Base-by-base conservation (phyloP, 495 filamentous ascomycete species). In the Trichoderma gamsii region DNA sequence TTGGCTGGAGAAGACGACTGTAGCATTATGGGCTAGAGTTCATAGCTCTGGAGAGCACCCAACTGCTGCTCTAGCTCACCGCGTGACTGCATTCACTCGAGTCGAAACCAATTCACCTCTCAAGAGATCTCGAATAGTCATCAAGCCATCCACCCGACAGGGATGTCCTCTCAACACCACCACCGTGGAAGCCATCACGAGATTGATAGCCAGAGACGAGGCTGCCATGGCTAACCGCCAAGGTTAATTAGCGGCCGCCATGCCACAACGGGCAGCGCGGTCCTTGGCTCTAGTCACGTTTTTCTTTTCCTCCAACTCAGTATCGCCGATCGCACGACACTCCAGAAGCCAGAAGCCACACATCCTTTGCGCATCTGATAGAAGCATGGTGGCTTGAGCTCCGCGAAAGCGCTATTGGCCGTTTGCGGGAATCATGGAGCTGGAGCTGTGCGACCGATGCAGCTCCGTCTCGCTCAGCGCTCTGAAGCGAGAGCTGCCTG, bases 371-470 rank as follows among this genome's bases (percentile, higher is more conserved):
- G 35, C 35, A 38, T 49, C 44, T 21, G 56, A 61, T 61, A 61
- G 25, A 61, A 61, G 56, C 56, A 61, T 61, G 23, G 56, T 61
- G 56, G 56, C 56, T 29, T 61, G 56, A 15, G 56, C 4, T 61
- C 12, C 56, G 27, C 9, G 23, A 61, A 61, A 21, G 3, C 13
- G 27, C 56, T 35, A 61, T 32, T 61, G 56, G 56, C 13, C 23
- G 3, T 29, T 9, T 7, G 11, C 27, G 56, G 56, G 29, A 29
- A 61, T 32, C 56, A 61, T 61, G 56, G 27, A 61, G 25, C 56
- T 61, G 25, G 27, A 61, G 25, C 56, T 61, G 25, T 61, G 56
- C 56, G 56, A 3, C 27, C 23, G 16, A 15, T 61, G 56, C 56
- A 18, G 27, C 27, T 61, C 25, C 56, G 29, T 61, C 25, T 61